phyloP scores from a whole-genome alignment of 1,284 basidiomycete species.

The Pisolithus thermaeus region DNA sequence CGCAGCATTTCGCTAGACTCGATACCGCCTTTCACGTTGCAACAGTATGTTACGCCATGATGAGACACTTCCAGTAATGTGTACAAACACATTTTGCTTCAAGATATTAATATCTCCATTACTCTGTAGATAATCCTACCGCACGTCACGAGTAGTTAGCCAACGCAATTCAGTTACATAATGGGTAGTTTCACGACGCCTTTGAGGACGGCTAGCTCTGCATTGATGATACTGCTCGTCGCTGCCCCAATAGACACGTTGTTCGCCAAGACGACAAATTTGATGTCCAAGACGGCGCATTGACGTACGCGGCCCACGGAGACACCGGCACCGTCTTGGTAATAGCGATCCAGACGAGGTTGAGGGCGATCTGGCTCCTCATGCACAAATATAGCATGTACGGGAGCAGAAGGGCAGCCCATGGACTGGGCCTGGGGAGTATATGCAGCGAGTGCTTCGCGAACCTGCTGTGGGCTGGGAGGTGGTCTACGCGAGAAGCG shows the following conservation, averaged over 20 bases:
- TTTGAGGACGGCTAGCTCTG: slow-evolving; percentile 88
- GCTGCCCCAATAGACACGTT: slow-evolving; percentile 97
- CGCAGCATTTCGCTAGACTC: neutral
- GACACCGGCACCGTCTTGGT: slow-evolving; percentile 90
- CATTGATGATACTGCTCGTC: slow-evolving; percentile 96
- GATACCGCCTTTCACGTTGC: neutral
- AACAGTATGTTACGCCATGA: slow-evolving; percentile 1
- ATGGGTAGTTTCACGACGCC: slow-evolving; percentile 42
- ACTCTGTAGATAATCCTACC: slow-evolving; percentile 14
- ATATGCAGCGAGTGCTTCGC: slow-evolving; percentile 74
- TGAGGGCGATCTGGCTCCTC: slow-evolving; percentile 93
- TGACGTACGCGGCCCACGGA: slow-evolving; percentile 88
- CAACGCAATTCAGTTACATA: neutral
- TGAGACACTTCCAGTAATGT: slow-evolving; percentile 9
- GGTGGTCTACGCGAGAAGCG: slow-evolving; percentile 78
- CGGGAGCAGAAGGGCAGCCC: slow-evolving; percentile 82
- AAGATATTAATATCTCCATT: neutral
- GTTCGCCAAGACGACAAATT: slow-evolving; percentile 92
- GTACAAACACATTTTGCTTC: slow-evolving; percentile 1
- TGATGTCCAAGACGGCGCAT: slow-evolving; percentile 90
- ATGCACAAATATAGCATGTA: slow-evolving; percentile 86
- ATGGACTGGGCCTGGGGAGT: slow-evolving; percentile 77
- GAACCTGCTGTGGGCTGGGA: slow-evolving; percentile 85
- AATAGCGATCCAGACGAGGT: slow-evolving; percentile 87
- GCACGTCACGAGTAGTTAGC: slow-evolving; percentile 7